These are phyloP conservation scores for Drechslerella dactyloides DNA, from an alignment of 2,329 filamentous ascomycete species.

Conservation along the genomic window DNA sequence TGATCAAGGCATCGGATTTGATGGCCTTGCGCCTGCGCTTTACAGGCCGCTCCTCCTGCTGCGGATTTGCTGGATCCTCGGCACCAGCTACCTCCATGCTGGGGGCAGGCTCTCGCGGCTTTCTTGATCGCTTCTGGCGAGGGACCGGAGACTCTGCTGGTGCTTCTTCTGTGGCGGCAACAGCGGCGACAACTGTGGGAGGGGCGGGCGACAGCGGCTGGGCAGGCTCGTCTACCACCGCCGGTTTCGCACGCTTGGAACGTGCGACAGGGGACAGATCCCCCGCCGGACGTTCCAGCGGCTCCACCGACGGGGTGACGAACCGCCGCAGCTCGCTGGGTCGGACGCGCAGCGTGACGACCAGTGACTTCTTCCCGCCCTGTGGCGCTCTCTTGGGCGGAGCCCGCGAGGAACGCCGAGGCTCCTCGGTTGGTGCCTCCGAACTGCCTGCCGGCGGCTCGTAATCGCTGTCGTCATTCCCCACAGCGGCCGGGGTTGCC, in stretches of 20 bases:
- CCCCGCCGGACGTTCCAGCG: slow-evolving; percentile 13
- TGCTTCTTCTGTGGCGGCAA: not conserved
- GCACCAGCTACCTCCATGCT: slow-evolving; percentile 12
- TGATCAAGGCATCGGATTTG: slow-evolving; percentile 12
- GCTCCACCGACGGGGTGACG: slow-evolving; percentile 4
- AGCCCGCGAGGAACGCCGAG: slow-evolving; percentile 43
- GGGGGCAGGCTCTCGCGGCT: slow-evolving; percentile 11
- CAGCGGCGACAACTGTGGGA: not conserved
- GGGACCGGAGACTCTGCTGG: slow-evolving; percentile 7
- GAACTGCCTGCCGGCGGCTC: slow-evolving; percentile 21
- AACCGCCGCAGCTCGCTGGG: slow-evolving; percentile 20
- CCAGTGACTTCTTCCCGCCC: slow-evolving; percentile 20
- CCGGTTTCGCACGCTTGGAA: slow-evolving; percentile 27
- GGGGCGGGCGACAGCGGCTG: slow-evolving; percentile 9
- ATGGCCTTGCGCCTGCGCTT: slow-evolving; percentile 34
- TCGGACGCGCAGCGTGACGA: slow-evolving; percentile 17
- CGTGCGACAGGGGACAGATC: slow-evolving; percentile 19
- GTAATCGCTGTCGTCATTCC: slow-evolving; percentile 19
- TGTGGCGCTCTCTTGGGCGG: slow-evolving; percentile 35
- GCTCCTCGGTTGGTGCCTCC: slow-evolving; percentile 28
- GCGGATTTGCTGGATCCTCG: not conserved
- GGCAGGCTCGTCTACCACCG: slow-evolving; percentile 9
- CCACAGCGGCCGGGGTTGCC: slow-evolving; percentile 6
- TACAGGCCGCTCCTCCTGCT: slow-evolving; percentile 34
- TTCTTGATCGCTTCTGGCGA: slow-evolving; percentile 36